These are phyloP conservation scores for Fusarium tjaetaba DNA, from an alignment of 2,329 filamentous ascomycete genomes.

Conservation along the genomic window DNA sequence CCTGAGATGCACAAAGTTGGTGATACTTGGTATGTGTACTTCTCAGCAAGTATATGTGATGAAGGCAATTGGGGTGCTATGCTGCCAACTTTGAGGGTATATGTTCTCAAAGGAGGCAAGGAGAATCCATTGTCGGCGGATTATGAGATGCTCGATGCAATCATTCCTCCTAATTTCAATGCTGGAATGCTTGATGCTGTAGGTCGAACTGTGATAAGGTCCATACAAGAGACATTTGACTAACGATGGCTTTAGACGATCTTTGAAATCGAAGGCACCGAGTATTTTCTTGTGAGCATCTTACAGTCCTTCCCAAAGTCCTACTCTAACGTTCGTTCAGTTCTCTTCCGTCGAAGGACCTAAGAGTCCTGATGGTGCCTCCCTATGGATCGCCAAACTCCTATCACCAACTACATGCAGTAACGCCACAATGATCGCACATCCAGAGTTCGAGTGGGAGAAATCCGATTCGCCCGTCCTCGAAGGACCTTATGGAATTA, in stretches of 20 bases:
- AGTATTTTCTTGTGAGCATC: not conserved
- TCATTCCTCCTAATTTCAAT: not conserved
- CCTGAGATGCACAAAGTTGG: not conserved
- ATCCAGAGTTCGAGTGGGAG: not conserved
- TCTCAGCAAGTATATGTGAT: not conserved
- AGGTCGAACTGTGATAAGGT: not conserved
- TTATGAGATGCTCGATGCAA: not conserved
- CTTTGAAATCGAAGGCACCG: not conserved
- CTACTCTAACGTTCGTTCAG: fast-evolving
- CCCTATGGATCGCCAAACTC: not conserved
- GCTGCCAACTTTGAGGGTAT: not conserved
- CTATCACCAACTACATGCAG: not conserved
- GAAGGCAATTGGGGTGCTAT: not conserved
- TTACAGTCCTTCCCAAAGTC: fast-evolving
- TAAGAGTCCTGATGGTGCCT: not conserved
- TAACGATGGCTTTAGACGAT: not conserved
- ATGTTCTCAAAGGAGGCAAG: not conserved
- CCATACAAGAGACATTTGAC: too few relatives aligned
- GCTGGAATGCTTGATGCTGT: not conserved
- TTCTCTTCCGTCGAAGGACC: not conserved
- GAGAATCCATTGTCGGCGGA: not conserved
- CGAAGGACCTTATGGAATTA: not conserved
- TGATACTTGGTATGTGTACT: not conserved
- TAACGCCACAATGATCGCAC: not conserved
- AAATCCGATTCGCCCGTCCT: not conserved